Evolutionary conservation across 768 basidiomycete genomes (phyloP).

Genomic region (Lactarius trivialis): DNA sequence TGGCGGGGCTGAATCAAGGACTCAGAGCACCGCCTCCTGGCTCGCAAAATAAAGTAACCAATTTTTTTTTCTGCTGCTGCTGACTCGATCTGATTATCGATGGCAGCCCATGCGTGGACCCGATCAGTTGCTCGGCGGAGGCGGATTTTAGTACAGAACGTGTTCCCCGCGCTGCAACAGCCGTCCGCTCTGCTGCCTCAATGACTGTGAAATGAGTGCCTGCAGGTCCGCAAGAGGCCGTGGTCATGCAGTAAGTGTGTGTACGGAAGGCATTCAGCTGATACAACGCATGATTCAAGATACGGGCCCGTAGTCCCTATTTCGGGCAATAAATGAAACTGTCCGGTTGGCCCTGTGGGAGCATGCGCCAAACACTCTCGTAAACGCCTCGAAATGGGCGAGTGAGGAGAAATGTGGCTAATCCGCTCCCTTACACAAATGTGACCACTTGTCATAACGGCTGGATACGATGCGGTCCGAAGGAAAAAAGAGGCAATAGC

Average conservation of each 20-base stretch:
- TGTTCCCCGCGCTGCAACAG: slow-evolving; percentile 20
- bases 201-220: slow-evolving; percentile 21
- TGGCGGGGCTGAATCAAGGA: slow-evolving; percentile 1
- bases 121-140: slow-evolving; percentile 21
- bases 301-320: slow-evolving; percentile 19
- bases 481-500: not conserved
- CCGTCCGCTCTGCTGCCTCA: slow-evolving; percentile 17
- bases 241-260: slow-evolving; percentile 19
- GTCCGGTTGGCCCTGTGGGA: slow-evolving; percentile 18
- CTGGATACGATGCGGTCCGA: slow-evolving; percentile 12
- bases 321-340: slow-evolving; percentile 21
- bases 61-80: not conserved
- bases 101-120: slow-evolving; percentile 8
- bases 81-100: slow-evolving; percentile 21
- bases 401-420: slow-evolving; percentile 15
- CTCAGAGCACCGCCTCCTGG: slow-evolving; percentile 10
- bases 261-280: slow-evolving; percentile 22
- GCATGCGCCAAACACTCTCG: slow-evolving; percentile 19
- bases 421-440: slow-evolving; percentile 12
- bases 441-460: slow-evolving; percentile 18
- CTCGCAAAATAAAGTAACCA: slow-evolving; percentile 7
- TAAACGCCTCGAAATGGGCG: slow-evolving; percentile 14
- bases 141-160: slow-evolving; percentile 21
- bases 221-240: slow-evolving; percentile 23
- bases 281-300: slow-evolving; percentile 16